Evolutionary conservation across 2,329 filamentous ascomycete genomes (phyloP), one percentile per base, ranked within the genome.

Genomic region (Botrytis fragariae): DNA sequence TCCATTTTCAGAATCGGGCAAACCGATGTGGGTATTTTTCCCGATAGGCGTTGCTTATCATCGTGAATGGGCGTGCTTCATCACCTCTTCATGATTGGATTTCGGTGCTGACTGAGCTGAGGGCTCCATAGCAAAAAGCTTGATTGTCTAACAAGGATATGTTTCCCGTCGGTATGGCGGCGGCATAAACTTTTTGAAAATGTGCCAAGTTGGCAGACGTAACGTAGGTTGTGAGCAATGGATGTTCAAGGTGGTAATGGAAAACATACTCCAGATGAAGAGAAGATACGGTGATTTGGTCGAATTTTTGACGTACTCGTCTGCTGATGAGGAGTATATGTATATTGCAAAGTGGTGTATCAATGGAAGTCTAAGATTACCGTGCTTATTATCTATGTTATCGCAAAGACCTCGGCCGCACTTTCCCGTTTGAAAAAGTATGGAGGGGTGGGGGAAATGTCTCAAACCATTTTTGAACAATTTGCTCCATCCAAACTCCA

Each of bases 1-100:
- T 10, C 48, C 65, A 42, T 68, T 16, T 8, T 6, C n/a, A 42
- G 29, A 42, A 68, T 25, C 37, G 65, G 65, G 65, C 48, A 57
- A 42, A 68, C 48, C 25, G 64, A 54, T 39, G 35, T 54, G 45
- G 35, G 12, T 39, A 39, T 22, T 22, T 54, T 42, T 29, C 22
- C 22, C 32, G 64, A 68, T 68, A 57, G 48, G 35, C 48, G 51
- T 29, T 42, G n/a, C 48, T 68, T 44, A 68, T 68, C 65, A n/a
- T 32, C 12, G 48, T 29, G 18, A 14, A 68, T 42, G 35, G n/a
- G 65, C 65, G 65, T 68, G 65, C 65, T 57, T 57, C 65, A 68
- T 68, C 35, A 29, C 6, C 8, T 10, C 12, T 42, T 16, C 54
- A 42, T 57, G 65, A 68, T 68, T 68, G 65, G 65, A 32, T 57